Base-by-base conservation (phyloP, 1,139 yeast species). In the Suhomyces chickasaworum region DNA sequence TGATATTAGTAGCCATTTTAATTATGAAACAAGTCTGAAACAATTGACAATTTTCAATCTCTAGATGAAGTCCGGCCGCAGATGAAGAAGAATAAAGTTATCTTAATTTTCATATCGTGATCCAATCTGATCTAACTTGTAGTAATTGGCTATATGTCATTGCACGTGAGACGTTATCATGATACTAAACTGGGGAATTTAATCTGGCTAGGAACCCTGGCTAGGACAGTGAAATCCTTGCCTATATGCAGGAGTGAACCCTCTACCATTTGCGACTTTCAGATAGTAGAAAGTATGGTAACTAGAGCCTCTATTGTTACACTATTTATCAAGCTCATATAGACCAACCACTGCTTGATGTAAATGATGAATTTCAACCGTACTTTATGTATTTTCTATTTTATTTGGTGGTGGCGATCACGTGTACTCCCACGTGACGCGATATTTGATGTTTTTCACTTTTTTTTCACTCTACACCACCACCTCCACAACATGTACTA, bases 1-100 rank as follows among this genome's bases (percentile, higher is more conserved):
- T 89, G 67, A 91, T 89, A 63, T 91, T 91, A 44, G 97, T 84
- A 59, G 97, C 95, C 97, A 90, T 91, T 43, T 34, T 42, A n/a
- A n/a, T n/a, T n/a, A n/a, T n/a, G n/a, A n/a, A n/a, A n/a, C n/a
- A n/a, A n/a, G n/a, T n/a, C n/a, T n/a, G n/a, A n/a, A n/a, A n/a
- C n/a, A n/a, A n/a, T n/a, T n/a, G n/a, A n/a, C n/a, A n/a, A n/a
- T n/a, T n/a, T n/a, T n/a, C n/a, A 13, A 15, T 6, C 3, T 13
- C 32, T 13, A 5, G 29, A 29, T 13, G 32, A 9, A 33, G 25
- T 20, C 25, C 25, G 25, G 37, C 37, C 37, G 16, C 25, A 33
- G 37, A 13, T 13, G 37, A 41, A 37, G 32, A n/a, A 37, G 22
- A 30, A 23, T 32, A 4, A 13, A 20, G 17, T 12, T 7, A 21